A percentile compares a stretch with the other conserved stretches of the same genome.
phyloP scores from a whole-genome alignment of 2,329 filamentous ascomycete species.

The Pseudogymnoascus sp. region DNA sequence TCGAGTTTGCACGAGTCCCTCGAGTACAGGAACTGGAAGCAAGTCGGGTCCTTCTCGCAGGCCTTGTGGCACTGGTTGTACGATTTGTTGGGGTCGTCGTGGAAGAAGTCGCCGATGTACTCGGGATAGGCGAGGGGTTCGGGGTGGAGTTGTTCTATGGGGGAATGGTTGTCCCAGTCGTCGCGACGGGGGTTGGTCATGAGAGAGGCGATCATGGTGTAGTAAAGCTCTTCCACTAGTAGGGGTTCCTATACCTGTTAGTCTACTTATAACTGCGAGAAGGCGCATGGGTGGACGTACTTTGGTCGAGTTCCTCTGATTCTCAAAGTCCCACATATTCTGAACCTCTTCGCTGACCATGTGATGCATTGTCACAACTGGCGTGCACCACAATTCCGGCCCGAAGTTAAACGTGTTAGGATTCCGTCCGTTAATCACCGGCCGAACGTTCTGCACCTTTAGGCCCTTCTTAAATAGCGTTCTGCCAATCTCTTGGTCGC shows the following conservation, averaged over 20 bases:
- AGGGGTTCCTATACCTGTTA: constrained; percentile 31
- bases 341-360: constrained; percentile 45
- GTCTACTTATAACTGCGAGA: background rate
- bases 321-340: constrained; percentile 45
- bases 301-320: constrained; percentile 23
- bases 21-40: constrained; percentile 31
- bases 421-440: constrained; percentile 48
- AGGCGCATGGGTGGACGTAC: constrained; percentile 1
- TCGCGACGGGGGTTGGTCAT: constrained; percentile 34
- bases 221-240: constrained; percentile 42
- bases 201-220: constrained; percentile 39
- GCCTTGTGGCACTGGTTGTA: constrained; percentile 41
- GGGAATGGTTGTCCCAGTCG: constrained; percentile 46
- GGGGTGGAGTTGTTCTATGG: constrained; percentile 39
- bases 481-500: constrained; percentile 42
- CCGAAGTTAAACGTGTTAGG: constrained; percentile 40
- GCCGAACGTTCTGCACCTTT: constrained; percentile 38
- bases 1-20: constrained; percentile 16
- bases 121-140: background rate
- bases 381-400: constrained; percentile 43
- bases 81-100: constrained; percentile 36
- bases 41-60: constrained; percentile 33
- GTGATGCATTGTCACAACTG: constrained; percentile 48
- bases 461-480: constrained; percentile 40
- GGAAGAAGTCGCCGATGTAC: constrained; percentile 23